Percentiles rank a stretch among this genome's conserved stretches.
phyloP scores from a whole-genome alignment of 2,329 filamentous ascomycete species.

The Aspergillus costaricaensis region DNA sequence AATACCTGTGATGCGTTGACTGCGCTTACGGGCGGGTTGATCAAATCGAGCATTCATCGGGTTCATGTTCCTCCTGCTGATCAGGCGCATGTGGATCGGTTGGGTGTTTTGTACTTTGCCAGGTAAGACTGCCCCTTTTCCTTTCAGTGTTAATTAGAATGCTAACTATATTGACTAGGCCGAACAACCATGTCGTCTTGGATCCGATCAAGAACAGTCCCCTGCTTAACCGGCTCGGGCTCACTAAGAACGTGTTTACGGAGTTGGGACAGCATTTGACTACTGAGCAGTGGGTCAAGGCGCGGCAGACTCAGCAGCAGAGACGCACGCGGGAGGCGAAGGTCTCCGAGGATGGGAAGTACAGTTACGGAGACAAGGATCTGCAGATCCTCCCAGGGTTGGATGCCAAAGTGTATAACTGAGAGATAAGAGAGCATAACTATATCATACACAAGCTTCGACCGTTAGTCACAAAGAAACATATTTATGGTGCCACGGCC shows the following conservation, averaged over 20 bases:
- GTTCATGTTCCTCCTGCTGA: constrained; percentile 53
- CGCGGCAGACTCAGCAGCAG: constrained; percentile 48
- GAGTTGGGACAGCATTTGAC: constrained; percentile 45
- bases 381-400: constrained; percentile 47
- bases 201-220: constrained; percentile 43
- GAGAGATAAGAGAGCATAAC: not conserved
- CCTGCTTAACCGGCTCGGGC: constrained; percentile 39
- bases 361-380: constrained; percentile 37
- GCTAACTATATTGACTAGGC: constrained; percentile 21
- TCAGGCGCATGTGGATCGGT: constrained; percentile 48
- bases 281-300: constrained; percentile 45
- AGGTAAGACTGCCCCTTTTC: constrained; percentile 29
- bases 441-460: no score
- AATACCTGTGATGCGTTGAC: constrained; percentile 55
- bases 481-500: no score
- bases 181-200: constrained; percentile 47
- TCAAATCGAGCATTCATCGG: constrained; percentile 55
- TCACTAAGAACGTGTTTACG: constrained; percentile 42
- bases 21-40: constrained; percentile 52
- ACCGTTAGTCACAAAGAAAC: no score
- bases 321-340: constrained; percentile 36
- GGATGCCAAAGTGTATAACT: constrained; percentile 43
- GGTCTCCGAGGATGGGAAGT: constrained; percentile 42
- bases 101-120: constrained; percentile 51
- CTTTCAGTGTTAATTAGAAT: not conserved